phyloP scores from a whole-genome alignment of 352 stramenopile genomes.

The Phytophthora nicotianae region DNA sequence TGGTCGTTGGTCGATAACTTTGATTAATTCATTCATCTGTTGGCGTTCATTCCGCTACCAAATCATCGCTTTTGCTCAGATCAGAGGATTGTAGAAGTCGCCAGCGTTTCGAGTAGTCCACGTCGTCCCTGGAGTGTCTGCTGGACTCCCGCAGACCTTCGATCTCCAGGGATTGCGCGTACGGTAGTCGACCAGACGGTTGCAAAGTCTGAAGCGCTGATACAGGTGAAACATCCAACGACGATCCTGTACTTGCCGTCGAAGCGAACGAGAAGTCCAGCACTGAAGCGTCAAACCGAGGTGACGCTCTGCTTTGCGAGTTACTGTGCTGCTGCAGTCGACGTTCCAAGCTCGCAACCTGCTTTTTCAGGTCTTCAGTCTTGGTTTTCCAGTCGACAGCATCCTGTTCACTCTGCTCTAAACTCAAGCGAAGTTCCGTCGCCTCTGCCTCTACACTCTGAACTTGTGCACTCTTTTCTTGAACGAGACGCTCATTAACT shows the following conservation, averaged over 20 bases:
- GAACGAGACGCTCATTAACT: slow-evolving; percentile 25
- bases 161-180: slow-evolving; percentile 81
- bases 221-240: slow-evolving; percentile 26
- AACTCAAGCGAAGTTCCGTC: slow-evolving; percentile 7
- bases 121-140: slow-evolving; percentile 37
- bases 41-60: background rate
- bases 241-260: slow-evolving; percentile 26
- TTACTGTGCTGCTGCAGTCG: slow-evolving; percentile 16
- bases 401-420: slow-evolving; percentile 17
- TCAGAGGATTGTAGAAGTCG: slow-evolving; percentile 26
- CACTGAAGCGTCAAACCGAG: slow-evolving; percentile 16
- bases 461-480: slow-evolving; percentile 13
- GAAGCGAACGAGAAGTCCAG: slow-evolving; percentile 41
- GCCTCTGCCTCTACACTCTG: slow-evolving; percentile 34
- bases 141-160: slow-evolving; percentile 81
- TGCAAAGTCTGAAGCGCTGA: slow-evolving; percentile 47
- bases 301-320: slow-evolving; percentile 12
- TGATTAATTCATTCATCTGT: slow-evolving; percentile 11
- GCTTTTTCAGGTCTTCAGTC: slow-evolving; percentile 21
- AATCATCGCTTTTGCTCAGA: slow-evolving; percentile 8
- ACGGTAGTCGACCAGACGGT: slow-evolving; percentile 66
- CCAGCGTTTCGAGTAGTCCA: slow-evolving; percentile 52
- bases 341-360: slow-evolving; percentile 20
- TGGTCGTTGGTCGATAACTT: background rate
- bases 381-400: slow-evolving; percentile 29